Conservation (phyloP, 495 filamentous ascomycete genomes). For the Halenospora varia region DNA sequence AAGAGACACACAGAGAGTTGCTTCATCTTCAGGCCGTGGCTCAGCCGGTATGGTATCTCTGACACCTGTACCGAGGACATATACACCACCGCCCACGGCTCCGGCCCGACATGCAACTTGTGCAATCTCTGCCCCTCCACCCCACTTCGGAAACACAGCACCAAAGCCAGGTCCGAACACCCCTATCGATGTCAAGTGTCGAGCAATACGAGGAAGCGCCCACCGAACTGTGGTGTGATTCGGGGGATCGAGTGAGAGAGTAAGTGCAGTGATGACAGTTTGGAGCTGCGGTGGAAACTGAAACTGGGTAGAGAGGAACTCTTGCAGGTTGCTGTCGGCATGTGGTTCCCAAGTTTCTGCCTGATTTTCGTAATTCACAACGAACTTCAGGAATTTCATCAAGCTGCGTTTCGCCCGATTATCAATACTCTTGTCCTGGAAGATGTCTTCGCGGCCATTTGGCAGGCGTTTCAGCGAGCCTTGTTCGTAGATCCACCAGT, state of each 20-base stretch:
- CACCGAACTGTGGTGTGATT: slow-evolving; percentile 56
- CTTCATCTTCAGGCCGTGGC: slow-evolving; percentile 14
- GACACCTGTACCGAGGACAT: slow-evolving; percentile 74
- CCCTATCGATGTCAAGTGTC: slow-evolving; percentile 83
- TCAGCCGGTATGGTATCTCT: slow-evolving; percentile 20
- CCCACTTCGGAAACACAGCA: slow-evolving; percentile 85
- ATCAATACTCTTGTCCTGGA: slow-evolving; percentile 66
- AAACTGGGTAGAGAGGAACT: slow-evolving; percentile 68
- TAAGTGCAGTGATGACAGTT: slow-evolving; percentile 71
- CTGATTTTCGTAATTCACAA: slow-evolving; percentile 56
- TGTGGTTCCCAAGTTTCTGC: slow-evolving; percentile 43
- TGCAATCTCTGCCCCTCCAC: slow-evolving; percentile 84
- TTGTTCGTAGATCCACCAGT: slow-evolving; percentile 72
- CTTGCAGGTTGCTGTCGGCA: slow-evolving; percentile 47
- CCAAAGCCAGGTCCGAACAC: slow-evolving; percentile 83
- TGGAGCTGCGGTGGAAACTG: slow-evolving; percentile 67
- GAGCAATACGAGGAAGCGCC: slow-evolving; percentile 65
- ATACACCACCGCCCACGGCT: slow-evolving; percentile 87
- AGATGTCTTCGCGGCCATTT: slow-evolving; percentile 83
- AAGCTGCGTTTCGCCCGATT: slow-evolving; percentile 72
- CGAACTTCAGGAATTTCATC: slow-evolving; percentile 87
- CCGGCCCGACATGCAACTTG: slow-evolving; percentile 90
- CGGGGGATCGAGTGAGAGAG: slow-evolving; percentile 59
- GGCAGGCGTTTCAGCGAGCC: slow-evolving; percentile 63
- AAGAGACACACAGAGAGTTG: slow-evolving; percentile 45